Base-by-base conservation (phyloP, 1,284 basidiomycete species). In the Apiotrichum gracile region DNA sequence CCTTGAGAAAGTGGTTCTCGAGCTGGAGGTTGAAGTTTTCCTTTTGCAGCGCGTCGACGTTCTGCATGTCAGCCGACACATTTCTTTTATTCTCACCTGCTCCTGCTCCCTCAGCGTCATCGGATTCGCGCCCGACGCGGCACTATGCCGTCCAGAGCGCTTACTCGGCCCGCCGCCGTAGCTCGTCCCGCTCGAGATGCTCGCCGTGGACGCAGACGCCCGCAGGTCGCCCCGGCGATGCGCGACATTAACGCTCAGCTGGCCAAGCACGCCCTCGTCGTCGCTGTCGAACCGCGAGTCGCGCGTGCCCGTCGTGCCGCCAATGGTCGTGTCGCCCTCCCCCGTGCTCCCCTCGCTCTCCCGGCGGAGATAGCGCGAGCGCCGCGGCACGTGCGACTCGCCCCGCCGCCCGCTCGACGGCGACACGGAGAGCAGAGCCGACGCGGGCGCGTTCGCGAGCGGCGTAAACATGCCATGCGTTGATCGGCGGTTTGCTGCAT, bases 21-120 rank as follows among this genome's bases (percentile, higher is more conserved):
- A 94, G 82, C 71, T 96, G 93, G 68, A 96, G 85, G 65, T 87
- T 88, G 76, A 94, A 94, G 78, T 93, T 91, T 72, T 96, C 91
- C 72, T 92, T 93, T 78, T 93, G 93, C 63, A 92, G 81, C 59
- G 85, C 85, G 75, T 96, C 90, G 67, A 94, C 89, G 70, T 92
- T 87, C 91, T 94, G 64, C n/a, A 4, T 7, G 42, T 57, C 31
- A 60, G 43, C 43, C 3, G 25, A 14, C 3, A 22, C 4, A 3
- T 1, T 16, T 26, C 3, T 2, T n/a, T 37, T 37, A n/a, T 29
- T 74, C 80, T 53, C 65, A 91, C 91, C 82, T 96, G 92, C 76
- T 96, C 91, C 72, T 97, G 92, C 71, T 96, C 92, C 10, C 91
- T 80, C 16, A 97, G 78, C 0, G 91, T 93, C 62, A 94, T 65